A percentile compares a stretch with the other conserved stretches of the same genome.
phyloP scores from a whole-genome alignment of 179 eudicot species.

The Drosera spatulata region DNA sequence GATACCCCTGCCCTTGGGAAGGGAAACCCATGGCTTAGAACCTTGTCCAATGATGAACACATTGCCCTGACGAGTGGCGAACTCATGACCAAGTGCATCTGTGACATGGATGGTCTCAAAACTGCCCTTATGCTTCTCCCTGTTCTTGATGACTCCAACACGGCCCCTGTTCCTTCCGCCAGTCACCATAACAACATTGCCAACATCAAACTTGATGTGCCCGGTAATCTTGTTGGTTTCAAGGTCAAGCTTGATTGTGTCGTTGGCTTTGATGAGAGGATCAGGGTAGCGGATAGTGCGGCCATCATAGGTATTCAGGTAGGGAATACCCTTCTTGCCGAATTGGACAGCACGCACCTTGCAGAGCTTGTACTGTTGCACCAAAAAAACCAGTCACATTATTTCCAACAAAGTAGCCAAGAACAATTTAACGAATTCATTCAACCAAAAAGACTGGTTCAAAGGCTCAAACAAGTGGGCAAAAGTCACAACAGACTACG shows the following conservation, averaged over 20 bases:
- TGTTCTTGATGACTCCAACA: slow-evolving; percentile 4
- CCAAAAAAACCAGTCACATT: background rate
- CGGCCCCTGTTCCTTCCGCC: slow-evolving; percentile 28
- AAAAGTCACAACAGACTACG: too few species aligned
- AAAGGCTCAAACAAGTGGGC: too few species aligned
- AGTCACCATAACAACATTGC: slow-evolving; percentile 52
- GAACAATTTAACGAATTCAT: background rate
- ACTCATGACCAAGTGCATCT: slow-evolving; percentile 30
- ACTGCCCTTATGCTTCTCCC: slow-evolving; percentile 9
- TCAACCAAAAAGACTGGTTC: too few species aligned
- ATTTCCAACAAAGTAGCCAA: background rate
- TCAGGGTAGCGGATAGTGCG: slow-evolving; percentile 15
- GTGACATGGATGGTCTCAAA: slow-evolving; percentile 19
- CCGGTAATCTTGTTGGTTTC: slow-evolving; percentile 4
- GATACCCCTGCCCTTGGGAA: slow-evolving; percentile 30
- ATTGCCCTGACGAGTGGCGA: slow-evolving; percentile 44
- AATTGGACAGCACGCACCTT: slow-evolving; percentile 41
- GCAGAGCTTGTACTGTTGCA: slow-evolving; percentile 41
- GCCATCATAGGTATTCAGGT: slow-evolving; percentile 46
- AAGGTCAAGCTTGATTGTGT: slow-evolving; percentile 44
- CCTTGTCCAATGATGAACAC: slow-evolving; percentile 46
- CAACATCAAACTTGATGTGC: slow-evolving; percentile 51
- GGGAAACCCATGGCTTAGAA: slow-evolving; percentile 43
- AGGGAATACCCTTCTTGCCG: slow-evolving; percentile 45
- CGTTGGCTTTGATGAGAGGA: slow-evolving; percentile 47